Evolutionary conservation across 2,329 filamentous ascomycete species (phyloP), one percentile per base, ranked within the genome.

Genomic region (Colletotrichum orchidophilum): DNA sequence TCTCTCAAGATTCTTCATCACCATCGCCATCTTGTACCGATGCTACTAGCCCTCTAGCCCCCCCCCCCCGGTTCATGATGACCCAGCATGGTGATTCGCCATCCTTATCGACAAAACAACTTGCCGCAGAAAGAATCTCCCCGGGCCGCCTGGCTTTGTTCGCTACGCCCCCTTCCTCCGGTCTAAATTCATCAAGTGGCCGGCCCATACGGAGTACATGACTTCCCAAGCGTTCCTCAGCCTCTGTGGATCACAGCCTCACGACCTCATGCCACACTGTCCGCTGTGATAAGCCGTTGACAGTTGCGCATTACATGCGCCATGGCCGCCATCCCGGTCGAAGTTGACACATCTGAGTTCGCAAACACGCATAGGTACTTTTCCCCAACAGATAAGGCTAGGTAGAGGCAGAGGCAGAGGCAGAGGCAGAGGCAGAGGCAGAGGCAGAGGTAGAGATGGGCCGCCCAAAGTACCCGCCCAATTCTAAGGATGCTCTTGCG

Each of bases 81-180:
- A n/a, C 7, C 35, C 29, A 53, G 29, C 52, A 27, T 3, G 42
- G 21, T 15, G 26, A 33, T n/a, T 33, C 68, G 21, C 26, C 31
- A 50, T 71, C 62, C 63, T 63, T 71, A 26, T 67, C 31, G 68
- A 58, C 57, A 26, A 31, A 67, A 67, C 52, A 67, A 67, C 50
- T 21, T 24, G 33, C n/a, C 49, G 26, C 61, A 12, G 42, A 65
- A 33, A 46, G 18, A 33, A 29, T 46, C 21, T 21, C 26, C 33
- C 35, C 18, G 33, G 39, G 11, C 39, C 50, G 13, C 31, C 27
- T 9, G 49, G 5, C 35, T 53, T 46, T 49, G 29, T 24, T 8
- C 15, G 26, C 15, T 27, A 27, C 39, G 27, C 27, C 27, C 27
- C 27, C 27, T 35, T 7, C 8, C 42, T 27, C 15, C 9, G 27